Base-by-base conservation (phyloP, 176 grass and related monocot genomes). In the Canna indica region DNA sequence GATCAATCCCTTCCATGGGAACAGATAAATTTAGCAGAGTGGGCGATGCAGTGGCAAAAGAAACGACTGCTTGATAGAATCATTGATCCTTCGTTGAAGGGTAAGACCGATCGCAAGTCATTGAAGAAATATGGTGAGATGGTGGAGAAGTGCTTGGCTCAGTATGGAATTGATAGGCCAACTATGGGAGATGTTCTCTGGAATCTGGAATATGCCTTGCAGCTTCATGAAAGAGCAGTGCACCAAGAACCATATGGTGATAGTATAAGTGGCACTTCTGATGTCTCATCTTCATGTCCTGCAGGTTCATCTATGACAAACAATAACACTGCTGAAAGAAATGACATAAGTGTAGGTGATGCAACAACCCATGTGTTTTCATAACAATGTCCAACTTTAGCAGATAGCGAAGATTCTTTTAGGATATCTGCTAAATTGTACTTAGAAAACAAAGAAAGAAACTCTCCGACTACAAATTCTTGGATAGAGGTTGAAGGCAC, bases 171-270 rank as follows among this genome's bases (percentile, higher is more conserved):
- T 12, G 81, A 84, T 30, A 79, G 88, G 24, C 88, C 88, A 13
- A 50, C 88, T 68, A 91, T 91, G 71, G 75, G 84, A 42, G 84
- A 91, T 70, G 88, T 91, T 62, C 73, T 91, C 0, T 91, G 88
- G 88, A 91, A 81, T 66, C 80, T 91, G 29, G 88, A 91, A 74
- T 84, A 84, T 80, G 83, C 81, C 61, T 82, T 91, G 3, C 78
- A 79, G 68, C 84, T 87, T 44, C 84, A 91, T 57, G 88, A 84
- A 73, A 87, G 64, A 71, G 64, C 81, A 46, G 75, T 84, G 18
- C 65, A 59, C 0, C 53, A 75, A 29, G 78, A 91, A 18, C 70
- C 81, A 0, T 78, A 84, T 42, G 81, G 83, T 73, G 82, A 91
- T 77, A 91, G 79, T 70, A 12, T 31, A 22, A 15, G 8, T 42